These are phyloP conservation scores for Pseudopyrenochaeta lycopersici DNA, from an alignment of 2,329 filamentous ascomycete genomes.

Conservation along the genomic window DNA sequence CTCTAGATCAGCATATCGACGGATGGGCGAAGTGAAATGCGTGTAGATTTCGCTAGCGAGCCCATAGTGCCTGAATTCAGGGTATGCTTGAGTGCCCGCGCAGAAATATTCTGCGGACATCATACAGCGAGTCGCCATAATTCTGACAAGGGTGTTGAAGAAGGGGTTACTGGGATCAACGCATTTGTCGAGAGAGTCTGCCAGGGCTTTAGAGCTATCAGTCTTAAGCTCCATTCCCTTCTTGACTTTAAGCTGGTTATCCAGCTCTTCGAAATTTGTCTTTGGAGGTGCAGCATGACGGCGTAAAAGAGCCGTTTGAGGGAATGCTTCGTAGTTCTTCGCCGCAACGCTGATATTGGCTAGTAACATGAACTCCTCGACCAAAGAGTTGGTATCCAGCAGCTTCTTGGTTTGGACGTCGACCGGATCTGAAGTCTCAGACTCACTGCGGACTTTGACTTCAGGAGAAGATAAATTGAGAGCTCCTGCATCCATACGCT, in stretches of 20 bases:
- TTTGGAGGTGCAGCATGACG: constrained; percentile 92
- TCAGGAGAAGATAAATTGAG: constrained; percentile 97
- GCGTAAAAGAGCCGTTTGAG: constrained; percentile 92
- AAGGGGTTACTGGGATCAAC: constrained; percentile 84
- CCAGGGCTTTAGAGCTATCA: constrained; percentile 91
- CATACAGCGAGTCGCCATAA: constrained; percentile 98
- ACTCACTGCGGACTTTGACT: constrained; percentile 94
- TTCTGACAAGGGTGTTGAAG: constrained; percentile 97
- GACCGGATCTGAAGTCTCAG: constrained; percentile 93
- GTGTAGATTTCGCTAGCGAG: constrained; percentile 97
- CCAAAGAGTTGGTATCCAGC: constrained; percentile 94
- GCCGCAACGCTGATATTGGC: constrained; percentile 94
- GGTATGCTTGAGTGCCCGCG: constrained; percentile 89
- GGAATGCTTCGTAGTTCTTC: constrained; percentile 90
- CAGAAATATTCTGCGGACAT: constrained; percentile 99
- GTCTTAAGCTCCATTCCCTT: constrained; percentile 80
- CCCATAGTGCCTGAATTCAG: constrained; percentile 96
- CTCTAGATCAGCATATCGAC: constrained; percentile 95
- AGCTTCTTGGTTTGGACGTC: constrained; percentile 96
- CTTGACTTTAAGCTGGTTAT: constrained; percentile 89
- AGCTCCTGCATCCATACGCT: constrained; percentile 92
- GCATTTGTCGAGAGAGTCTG: constrained; percentile 88
- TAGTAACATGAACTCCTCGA: constrained; percentile 99
- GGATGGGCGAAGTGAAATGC: constrained; percentile 97
- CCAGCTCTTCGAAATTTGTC: constrained; percentile 94